Conservation (phyloP, 371 early-diverging fungal genomes). For the Actinomortierella ambigua region DNA sequence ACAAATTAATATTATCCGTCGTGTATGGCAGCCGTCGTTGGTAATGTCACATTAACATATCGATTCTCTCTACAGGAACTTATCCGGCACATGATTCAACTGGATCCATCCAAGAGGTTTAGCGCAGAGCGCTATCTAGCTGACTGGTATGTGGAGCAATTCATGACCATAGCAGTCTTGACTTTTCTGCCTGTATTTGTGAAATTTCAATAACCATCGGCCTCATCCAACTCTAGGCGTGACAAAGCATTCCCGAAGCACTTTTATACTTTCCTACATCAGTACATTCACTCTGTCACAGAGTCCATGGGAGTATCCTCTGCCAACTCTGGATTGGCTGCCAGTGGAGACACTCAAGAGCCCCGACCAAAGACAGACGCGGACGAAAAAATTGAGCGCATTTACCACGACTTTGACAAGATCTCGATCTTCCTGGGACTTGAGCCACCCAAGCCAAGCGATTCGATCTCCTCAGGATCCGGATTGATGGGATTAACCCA, state of each 20-base stretch:
- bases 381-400: constrained; percentile 78
- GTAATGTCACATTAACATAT: too few species aligned
- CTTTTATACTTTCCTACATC: constrained; percentile 79
- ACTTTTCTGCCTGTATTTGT: too few species aligned
- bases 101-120: constrained; percentile 75
- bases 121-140: constrained; percentile 74
- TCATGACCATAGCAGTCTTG: too few species aligned
- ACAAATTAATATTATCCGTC: too few species aligned
- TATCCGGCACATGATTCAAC: constrained; percentile 85
- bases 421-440: constrained; percentile 64
- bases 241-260: constrained; percentile 81
- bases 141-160: constrained; percentile 63
- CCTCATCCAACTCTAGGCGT: constrained; percentile 49
- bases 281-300: constrained; percentile 72
- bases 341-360: constrained; percentile 12
- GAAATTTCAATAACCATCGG: too few species aligned
- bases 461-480: constrained; percentile 1
- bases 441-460: constrained; percentile 10
- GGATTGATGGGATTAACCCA: not conserved
- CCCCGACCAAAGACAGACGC: constrained; percentile 55
- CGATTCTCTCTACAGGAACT: constrained; percentile 51
- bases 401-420: constrained; percentile 78
- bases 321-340: constrained; percentile 16
- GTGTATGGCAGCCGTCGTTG: too few species aligned
- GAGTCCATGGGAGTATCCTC: constrained; percentile 57